Percentiles rank a stretch among this genome's conserved stretches.
phyloP scores from a whole-genome alignment of 176 grass and related monocot genomes.

The Lolium rigidum region DNA sequence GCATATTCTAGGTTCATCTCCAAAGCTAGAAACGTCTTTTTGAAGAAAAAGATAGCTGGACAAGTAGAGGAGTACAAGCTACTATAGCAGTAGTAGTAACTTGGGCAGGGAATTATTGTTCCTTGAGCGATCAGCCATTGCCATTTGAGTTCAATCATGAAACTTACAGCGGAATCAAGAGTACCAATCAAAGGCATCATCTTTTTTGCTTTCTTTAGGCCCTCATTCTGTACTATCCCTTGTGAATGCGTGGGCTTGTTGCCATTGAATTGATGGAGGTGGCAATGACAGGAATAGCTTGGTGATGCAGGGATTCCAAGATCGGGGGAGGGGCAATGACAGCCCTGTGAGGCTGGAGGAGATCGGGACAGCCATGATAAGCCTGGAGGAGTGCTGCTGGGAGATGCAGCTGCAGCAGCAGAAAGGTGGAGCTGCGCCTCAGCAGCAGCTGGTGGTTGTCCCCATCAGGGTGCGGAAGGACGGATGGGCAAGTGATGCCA shows the following conservation, averaged over 20 bases:
- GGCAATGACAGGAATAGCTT: conserved; percentile 51
- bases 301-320: conserved; percentile 72
- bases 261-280: background rate
- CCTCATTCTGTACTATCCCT: background rate
- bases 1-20: conserved; percentile 33
- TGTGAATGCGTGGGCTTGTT: conserved; percentile 34
- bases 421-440: conserved; percentile 27
- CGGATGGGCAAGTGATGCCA: conserved; percentile 73
- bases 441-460: conserved; percentile 61
- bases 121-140: conserved; percentile 29
- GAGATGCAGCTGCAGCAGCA: conserved; percentile 63
- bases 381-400: conserved; percentile 75
- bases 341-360: conserved; percentile 58
- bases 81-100: background rate
- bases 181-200: conserved; percentile 39
- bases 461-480: conserved; percentile 73
- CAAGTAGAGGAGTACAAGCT: conserved; percentile 26
- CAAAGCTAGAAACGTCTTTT: background rate
- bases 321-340: conserved; percentile 59
- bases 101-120: conserved; percentile 23
- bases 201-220: background rate
- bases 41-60: background rate
- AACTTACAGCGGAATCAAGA: conserved; percentile 23
- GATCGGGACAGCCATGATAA: conserved; percentile 77
- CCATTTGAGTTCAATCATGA: conserved; percentile 40